Base-by-base conservation (phyloP, 176 grass and related monocot genomes). In the Dactylis glomerata region DNA sequence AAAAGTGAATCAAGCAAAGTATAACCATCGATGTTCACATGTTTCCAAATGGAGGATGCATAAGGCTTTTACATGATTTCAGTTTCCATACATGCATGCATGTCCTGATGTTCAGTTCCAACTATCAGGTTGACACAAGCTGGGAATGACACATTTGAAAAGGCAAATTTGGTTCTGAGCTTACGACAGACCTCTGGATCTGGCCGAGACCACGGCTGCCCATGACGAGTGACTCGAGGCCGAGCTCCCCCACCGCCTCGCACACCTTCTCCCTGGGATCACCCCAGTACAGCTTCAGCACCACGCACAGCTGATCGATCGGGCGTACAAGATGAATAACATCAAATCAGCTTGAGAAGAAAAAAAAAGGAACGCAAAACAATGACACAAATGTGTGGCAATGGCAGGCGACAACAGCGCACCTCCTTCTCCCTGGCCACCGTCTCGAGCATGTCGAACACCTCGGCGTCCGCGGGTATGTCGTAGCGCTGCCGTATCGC, bases 251-350 rank as follows among this genome's bases (percentile, higher is more conserved):
- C 14, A 85, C 90, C 0, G 92, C 94, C 41, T 94, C 83, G 76
- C 92, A 94, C 45, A 97, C 85, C 87, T 92, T 97, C 92, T 97
- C 94, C 83, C 92, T 92, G n/a, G 94, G 85, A 56, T 92, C 94
- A 20, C 92, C 92, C 87, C 83, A 88, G 12, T 92, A 94, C 61
- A 92, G 84, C 86, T 97, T 97, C 23, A 89, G 30, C 67, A 86
- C 84, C 44, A 94, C 81, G 36, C 56, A 85, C 20, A 93, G 10
- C 94, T 94, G 89, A 51, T 67, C 42, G 23, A 10, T 41, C 59
- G 32, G 3, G 58, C 54, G 32, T 1, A 5, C 1, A 57, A 57
- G 26, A 68, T 5, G 15, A 30, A 46, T 49, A 41, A 28, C 16
- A 67, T 24, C 37, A 86, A 8, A 31, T 38, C 27, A 50, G 16